Evolutionary conservation across 2,329 filamentous ascomycete species (phyloP).

Genomic region (Microsporum audouinii): DNA sequence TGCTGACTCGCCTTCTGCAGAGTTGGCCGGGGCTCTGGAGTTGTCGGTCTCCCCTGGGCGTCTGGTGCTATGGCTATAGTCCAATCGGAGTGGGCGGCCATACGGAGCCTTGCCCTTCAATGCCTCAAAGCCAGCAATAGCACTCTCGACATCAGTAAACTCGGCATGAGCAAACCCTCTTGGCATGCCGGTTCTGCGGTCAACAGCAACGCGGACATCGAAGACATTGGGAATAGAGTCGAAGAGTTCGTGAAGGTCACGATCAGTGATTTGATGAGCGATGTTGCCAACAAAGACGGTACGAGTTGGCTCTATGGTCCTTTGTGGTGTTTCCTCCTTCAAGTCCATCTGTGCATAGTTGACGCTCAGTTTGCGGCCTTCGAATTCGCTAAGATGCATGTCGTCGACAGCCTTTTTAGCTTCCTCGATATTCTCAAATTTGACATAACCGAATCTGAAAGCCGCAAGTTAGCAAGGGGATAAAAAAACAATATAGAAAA

Average conservation of each 20-base stretch:
- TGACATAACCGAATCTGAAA: conserved; percentile 54
- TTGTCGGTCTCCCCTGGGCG: neutral
- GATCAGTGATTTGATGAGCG: conserved; percentile 73
- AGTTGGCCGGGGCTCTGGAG: neutral
- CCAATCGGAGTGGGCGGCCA: conserved; percentile 53
- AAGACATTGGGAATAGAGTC: conserved; percentile 55
- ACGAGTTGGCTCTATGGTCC: conserved; percentile 36
- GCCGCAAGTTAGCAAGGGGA: conserved; percentile 9
- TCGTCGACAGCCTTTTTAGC: conserved; percentile 47
- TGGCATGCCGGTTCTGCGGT: conserved; percentile 66
- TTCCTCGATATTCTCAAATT: conserved; percentile 43
- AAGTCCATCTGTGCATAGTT: conserved; percentile 42
- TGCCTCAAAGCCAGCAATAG: conserved; percentile 47
- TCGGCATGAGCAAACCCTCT: conserved; percentile 78
- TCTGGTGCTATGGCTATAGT: conserved; percentile 39
- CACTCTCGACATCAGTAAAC: conserved; percentile 57
- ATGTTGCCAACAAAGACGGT: conserved; percentile 78
- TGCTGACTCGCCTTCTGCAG: neutral
- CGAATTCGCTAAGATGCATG: conserved; percentile 49
- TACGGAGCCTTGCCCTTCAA: conserved; percentile 51
- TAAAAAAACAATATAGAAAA: neutral
- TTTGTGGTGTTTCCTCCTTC: conserved; percentile 7
- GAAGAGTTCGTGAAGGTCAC: conserved; percentile 70
- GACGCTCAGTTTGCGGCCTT: conserved; percentile 53
- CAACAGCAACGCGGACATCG: conserved; percentile 72